Base-by-base conservation (phyloP, 2,329 filamentous ascomycete species). In the Penicillium aurantiogriseum region DNA sequence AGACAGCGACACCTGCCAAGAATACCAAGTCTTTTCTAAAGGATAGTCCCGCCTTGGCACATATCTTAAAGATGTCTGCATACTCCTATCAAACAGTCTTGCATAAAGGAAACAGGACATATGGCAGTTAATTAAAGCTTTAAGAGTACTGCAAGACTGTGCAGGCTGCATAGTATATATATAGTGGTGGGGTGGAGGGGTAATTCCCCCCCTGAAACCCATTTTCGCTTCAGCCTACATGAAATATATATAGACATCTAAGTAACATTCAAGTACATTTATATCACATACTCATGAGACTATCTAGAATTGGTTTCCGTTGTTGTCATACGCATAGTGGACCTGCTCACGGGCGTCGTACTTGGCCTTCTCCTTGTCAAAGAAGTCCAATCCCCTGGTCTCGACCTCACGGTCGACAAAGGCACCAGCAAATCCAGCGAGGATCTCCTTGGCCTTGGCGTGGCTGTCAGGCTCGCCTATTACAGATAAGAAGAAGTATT, bases 331-430 rank as follows among this genome's bases (percentile, higher is more conserved):
- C 8, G 50, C 40, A 3, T 46, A 1, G 10, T 53, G 31, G 1
- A 47, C 42, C 42, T 58, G 47, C 51, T 59, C 11, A n/a, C 44
- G 21, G 35, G 86, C 86, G 47, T 86, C 79, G 65, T 77, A 76
- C 76, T 85, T 84, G 58, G 85, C 84, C 76, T 80, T 79, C 74
- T 87, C 81, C 42, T 75, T 71, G 73, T 88, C 84, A 59, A 83
- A 62, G 56, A 77, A 81, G 74, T 88, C 83, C 58, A 86, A 73
- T 25, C 85, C 85, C 78, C 85, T 86, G 65, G 82, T 84, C 80
- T 89, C 89, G 31, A 85, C 81, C 44, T 92, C 81, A 74, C 87
- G 88, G 80, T 93, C 90, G 69, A 91, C 83, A 77, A 92, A 89
- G 61, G 84, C 89, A 53, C 85, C 89, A n/a, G 88, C 89, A 51